These are phyloP conservation scores for Daldinia eschscholtzii DNA, from an alignment of 2,329 filamentous ascomycete genomes.

Conservation along the genomic window DNA sequence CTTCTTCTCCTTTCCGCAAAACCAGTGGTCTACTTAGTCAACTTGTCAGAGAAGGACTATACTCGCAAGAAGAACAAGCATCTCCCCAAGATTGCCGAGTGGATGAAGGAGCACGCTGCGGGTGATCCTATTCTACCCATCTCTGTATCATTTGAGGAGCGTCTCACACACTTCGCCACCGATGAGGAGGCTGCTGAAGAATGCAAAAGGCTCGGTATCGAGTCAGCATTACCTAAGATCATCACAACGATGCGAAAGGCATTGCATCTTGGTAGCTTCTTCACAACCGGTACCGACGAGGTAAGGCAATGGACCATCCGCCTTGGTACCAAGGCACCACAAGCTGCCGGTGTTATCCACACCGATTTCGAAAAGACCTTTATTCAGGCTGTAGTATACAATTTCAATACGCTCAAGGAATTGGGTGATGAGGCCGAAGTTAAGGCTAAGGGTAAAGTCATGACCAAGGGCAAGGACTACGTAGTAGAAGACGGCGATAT, in stretches of 20 bases:
- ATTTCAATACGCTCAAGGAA: conserved; percentile 84
- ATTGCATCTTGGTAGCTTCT: conserved; percentile 92
- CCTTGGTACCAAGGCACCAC: conserved; percentile 95
- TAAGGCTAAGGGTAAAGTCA: conserved; percentile 93
- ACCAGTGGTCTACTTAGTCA: conserved; percentile 96
- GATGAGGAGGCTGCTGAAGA: conserved; percentile 85
- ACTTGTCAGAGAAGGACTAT: conserved; percentile 96
- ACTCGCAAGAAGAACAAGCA: conserved; percentile 99
- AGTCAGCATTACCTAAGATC: conserved; percentile 92
- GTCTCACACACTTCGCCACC: conserved; percentile 82
- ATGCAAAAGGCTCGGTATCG: conserved; percentile 87
- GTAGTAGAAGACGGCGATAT: conserved; percentile 86
- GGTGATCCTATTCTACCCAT: conserved; percentile 94
- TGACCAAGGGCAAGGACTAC: conserved; percentile 99
- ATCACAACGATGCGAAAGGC: conserved; percentile 93
- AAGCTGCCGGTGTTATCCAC: conserved; percentile 97
- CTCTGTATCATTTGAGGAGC: conserved; percentile 93
- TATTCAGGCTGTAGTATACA: conserved; percentile 96
- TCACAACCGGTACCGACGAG: conserved; percentile 95
- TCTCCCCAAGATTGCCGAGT: conserved; percentile 90
- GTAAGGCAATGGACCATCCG: conserved; percentile 99
- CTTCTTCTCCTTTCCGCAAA: conserved; percentile 95
- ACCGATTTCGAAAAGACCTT: conserved; percentile 99
- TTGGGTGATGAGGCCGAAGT: conserved; percentile 88
- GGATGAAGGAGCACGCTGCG: conserved; percentile 90